Evolutionary conservation across 805 yeast species (phyloP).

Genomic region (Wickerhamiella brachini): DNA sequence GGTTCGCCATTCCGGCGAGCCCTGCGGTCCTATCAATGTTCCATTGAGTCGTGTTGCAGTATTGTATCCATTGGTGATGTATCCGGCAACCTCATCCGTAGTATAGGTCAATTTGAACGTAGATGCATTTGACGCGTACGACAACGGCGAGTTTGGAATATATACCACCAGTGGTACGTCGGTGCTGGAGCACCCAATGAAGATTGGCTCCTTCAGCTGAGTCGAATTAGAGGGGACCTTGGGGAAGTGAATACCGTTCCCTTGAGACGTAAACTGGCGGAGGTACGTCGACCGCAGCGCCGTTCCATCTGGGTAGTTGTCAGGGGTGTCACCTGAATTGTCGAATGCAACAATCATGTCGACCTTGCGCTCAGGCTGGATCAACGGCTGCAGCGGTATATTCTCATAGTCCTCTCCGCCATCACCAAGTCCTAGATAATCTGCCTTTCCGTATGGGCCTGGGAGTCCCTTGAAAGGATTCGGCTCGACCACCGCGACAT

Average conservation of each 20-base stretch:
- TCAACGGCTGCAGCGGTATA: conserved; percentile 48
- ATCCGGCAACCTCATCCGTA: conserved; percentile 37
- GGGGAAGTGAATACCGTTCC: conserved; percentile 50
- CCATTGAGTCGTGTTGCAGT: conserved; percentile 45
- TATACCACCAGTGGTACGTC: conserved; percentile 57
- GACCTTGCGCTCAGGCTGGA: conserved; percentile 44
- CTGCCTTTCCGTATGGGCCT: conserved; percentile 16
- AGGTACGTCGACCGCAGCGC: conserved; percentile 43
- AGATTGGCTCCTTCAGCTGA: conserved; percentile 26
- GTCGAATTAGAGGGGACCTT: conserved; percentile 52
- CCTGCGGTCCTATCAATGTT: conserved; percentile 34
- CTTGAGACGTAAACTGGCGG: conserved; percentile 41
- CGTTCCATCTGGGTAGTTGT: conserved; percentile 49
- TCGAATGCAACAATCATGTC: conserved; percentile 60
- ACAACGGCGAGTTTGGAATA: conserved; percentile 50
- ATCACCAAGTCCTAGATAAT: conserved; percentile 41
- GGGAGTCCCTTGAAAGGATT: conserved; percentile 44
- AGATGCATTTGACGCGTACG: conserved; percentile 47
- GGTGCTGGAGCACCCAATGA: conserved; percentile 24
- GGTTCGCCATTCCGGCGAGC: conserved; percentile 37
- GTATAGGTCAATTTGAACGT: conserved; percentile 50
- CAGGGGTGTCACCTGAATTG: conserved; percentile 24
- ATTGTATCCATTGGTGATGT: conserved; percentile 60
- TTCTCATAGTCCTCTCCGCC: conserved; percentile 64
- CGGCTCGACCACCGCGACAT: conserved; percentile 53